Evolutionary conservation across 2,329 filamentous ascomycete genomes (phyloP).

Genomic region (Diaporthe destruens): DNA sequence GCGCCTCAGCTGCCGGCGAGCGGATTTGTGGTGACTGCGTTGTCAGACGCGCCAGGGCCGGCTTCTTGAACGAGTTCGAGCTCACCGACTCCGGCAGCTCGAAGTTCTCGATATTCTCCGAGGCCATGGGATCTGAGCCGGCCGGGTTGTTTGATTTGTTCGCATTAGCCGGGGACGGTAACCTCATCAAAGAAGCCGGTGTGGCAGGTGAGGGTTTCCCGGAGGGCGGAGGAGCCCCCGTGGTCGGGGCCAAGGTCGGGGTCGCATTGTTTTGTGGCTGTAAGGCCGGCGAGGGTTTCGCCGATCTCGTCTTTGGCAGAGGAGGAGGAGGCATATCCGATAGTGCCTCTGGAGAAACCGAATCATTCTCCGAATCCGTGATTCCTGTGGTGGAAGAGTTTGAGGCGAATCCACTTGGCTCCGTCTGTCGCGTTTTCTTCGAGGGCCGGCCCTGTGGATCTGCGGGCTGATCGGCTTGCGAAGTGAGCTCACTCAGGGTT

Average conservation of each 20-base stretch:
- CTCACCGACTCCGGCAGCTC: constrained; percentile 80
- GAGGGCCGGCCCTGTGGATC: constrained; percentile 55
- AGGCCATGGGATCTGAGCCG: constrained; percentile 56
- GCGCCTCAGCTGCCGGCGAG: constrained; percentile 53
- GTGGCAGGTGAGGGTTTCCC: constrained; percentile 77
- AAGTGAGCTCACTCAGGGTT: constrained; percentile 64
- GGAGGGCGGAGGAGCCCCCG: constrained; percentile 46
- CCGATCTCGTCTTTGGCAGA: constrained; percentile 74
- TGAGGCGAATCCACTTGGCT: constrained; percentile 46
- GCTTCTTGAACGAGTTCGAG: constrained; percentile 58
- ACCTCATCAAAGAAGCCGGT: constrained; percentile 88
- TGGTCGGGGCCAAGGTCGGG: constrained; percentile 38
- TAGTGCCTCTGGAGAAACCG: constrained; percentile 73
- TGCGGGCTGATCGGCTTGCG: constrained; percentile 48
- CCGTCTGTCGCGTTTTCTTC: constrained; percentile 53
- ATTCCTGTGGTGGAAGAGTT: constrained; percentile 56
- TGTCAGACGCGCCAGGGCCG: constrained; percentile 63
- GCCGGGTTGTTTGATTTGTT: constrained; percentile 59
- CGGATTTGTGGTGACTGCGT: constrained; percentile 57
- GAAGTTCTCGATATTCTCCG: constrained; percentile 68
- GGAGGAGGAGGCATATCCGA: constrained; percentile 77
- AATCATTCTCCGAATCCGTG: constrained; percentile 73
- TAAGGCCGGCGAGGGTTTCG: constrained; percentile 76
- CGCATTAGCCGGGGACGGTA: constrained; percentile 66
- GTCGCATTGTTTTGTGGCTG: constrained; percentile 61